phyloP scores from a whole-genome alignment of 768 basidiomycete species.

The Neoboletus brunneissimus region DNA sequence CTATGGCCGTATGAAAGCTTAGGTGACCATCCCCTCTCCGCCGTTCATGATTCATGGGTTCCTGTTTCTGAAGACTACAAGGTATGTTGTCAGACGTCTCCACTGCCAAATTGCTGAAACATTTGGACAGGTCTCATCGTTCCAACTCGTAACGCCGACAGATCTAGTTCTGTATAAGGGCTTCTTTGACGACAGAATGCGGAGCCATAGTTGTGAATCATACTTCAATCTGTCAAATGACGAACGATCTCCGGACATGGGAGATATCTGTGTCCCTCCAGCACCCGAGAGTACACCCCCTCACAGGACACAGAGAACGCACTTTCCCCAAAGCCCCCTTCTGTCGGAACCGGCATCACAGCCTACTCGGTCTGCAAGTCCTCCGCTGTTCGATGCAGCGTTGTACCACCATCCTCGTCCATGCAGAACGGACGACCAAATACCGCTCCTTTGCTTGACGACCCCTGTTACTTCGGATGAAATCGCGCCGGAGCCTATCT shows the following conservation, averaged over 20 bases:
- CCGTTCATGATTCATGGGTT: slow-evolving; percentile 19
- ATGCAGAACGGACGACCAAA: slow-evolving; percentile 40
- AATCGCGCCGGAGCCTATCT: slow-evolving; percentile 23
- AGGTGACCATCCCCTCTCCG: slow-evolving; percentile 10
- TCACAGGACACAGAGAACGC: background rate
- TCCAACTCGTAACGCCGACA: slow-evolving; percentile 19
- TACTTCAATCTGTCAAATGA: slow-evolving; percentile 7
- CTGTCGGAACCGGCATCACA: background rate
- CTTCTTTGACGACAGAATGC: background rate
- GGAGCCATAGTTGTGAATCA: slow-evolving; percentile 3
- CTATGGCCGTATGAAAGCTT: slow-evolving; percentile 28
- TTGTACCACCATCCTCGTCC: slow-evolving; percentile 34
- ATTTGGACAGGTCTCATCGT: slow-evolving; percentile 10
- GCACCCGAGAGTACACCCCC: slow-evolving; percentile 33
- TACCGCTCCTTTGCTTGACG: slow-evolving; percentile 34
- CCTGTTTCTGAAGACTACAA: slow-evolving; percentile 17
- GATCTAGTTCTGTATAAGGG: slow-evolving; percentile 14
- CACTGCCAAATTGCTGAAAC: slow-evolving; percentile 9
- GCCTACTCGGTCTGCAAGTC: background rate
- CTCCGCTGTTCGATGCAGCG: background rate
- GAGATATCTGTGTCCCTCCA: slow-evolving; percentile 20
- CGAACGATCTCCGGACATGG: slow-evolving; percentile 4
- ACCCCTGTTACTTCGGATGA: slow-evolving; percentile 35
- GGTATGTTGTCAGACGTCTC: slow-evolving; percentile 7
- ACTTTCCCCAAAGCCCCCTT: background rate